Evolutionary conservation across 208 protist species (phyloP).

Genomic region (Leptomonas seymouri): DNA sequence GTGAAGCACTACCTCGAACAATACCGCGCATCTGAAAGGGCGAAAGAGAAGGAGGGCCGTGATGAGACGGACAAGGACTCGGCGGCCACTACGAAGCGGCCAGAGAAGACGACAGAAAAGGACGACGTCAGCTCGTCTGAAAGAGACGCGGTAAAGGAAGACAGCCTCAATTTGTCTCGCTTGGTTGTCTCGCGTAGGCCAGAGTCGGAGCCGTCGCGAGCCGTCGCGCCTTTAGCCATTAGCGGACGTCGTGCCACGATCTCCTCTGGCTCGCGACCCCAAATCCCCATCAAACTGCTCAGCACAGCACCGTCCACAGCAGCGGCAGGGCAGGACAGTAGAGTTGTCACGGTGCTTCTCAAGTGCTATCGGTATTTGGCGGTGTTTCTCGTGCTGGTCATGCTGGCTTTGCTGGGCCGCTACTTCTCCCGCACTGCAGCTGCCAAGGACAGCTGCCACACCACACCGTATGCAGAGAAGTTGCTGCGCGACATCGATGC

Average conservation of each 20-base stretch:
- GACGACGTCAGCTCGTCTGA: constrained; percentile 22
- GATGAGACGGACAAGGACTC: constrained; percentile 31
- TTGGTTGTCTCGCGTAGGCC: constrained; percentile 5
- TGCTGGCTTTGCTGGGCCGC: constrained; percentile 21
- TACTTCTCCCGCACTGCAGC: neutral
- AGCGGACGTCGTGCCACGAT: constrained; percentile 16
- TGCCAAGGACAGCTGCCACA: neutral
- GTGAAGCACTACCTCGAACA: constrained; percentile 46
- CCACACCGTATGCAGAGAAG: constrained; percentile 25
- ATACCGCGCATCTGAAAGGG: constrained; percentile 31
- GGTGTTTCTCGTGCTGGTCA: constrained; percentile 30
- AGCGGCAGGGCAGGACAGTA: neutral
- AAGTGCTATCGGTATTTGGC: constrained; percentile 18
- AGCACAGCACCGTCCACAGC: neutral
- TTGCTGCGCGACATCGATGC: constrained; percentile 26
- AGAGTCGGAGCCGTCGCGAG: constrained; percentile 15
- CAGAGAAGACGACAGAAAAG: constrained; percentile 24
- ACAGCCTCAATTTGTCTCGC: constrained; percentile 33
- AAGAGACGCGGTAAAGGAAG: constrained; percentile 24
- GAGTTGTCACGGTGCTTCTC: neutral
- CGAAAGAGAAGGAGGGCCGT: constrained; percentile 14
- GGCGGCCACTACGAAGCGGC: constrained; percentile 10
- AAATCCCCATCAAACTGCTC: constrained; percentile 11
- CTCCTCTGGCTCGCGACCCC: constrained; percentile 7
- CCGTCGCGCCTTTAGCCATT: constrained; percentile 10